Base-by-base conservation (phyloP, 148 eudicot species). In the Nyssa sinensis region DNA sequence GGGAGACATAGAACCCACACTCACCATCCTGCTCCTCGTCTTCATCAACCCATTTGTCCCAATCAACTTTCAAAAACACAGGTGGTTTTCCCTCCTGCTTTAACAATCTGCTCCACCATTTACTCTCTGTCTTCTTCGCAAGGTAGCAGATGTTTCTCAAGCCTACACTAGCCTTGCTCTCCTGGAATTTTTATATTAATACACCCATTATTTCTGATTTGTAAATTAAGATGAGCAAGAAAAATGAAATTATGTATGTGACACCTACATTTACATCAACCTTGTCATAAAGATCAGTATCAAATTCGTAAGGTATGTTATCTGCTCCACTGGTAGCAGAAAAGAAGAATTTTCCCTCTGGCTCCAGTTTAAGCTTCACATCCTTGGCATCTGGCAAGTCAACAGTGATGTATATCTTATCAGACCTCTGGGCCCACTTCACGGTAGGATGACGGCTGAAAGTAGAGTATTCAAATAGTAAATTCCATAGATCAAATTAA, bases 41-140 rank as follows among this genome's bases (percentile, higher is more conserved):
- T 87, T 92, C 97, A 80, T 90, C 97, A 31, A 87, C 89, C 97
- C 94, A 92, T 78, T 85, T 92, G 64, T 90, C 91, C 97, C 97
- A 92, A 71, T 92, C 97, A 75, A 88, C 94, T 78, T 88, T 92
- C 71, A 92, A 55, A 79, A 88, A 92, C 21, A 72, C 58, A 0
- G 93, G 94, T 11, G 87, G 83, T 77, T 88, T 92, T 41, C 94
- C 97, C 41, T 83, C 88, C 55, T 86, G 87, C 73, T 90, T 88
- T 62, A 92, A 63, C 35, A 88, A 70, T 69, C 93, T 86, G 53
- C 77, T 81, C 97, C 97, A 92, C 94, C 97, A 92, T 78, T 88
- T 88, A 74, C 81, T 80, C 64, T 92, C 94, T 7, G 84, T 93
- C 65, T 92, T 90, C 71, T 85, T 81, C 67, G 88, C 78, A 44